Evolutionary conservation across 768 basidiomycete species (phyloP), one percentile per base, ranked within the genome.

Genomic region (Psilocybe azurescens): DNA sequence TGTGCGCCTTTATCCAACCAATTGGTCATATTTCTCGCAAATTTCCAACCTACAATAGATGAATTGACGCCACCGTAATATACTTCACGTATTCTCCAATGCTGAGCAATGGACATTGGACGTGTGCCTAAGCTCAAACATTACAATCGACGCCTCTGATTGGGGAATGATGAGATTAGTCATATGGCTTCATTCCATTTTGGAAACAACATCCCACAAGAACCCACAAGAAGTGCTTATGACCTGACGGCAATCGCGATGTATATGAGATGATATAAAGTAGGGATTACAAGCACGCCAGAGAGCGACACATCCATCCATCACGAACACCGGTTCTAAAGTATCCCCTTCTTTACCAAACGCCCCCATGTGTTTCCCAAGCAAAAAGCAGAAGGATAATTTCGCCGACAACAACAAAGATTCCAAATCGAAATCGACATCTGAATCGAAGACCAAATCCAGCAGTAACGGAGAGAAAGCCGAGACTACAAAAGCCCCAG

Each of bases 291-390:
- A 56, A 53, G 24, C 14, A 53, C 62, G 59, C 62, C 62, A 62
- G 62, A 14, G 44, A 61, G 24, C 36, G 24, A 38, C 48, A 38
- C 11, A 59, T 61, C 61, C 52, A 63, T 64, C 24, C 11, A 64
- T 56, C 52, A 49, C 38, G 32, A 54, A n/a, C 50, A 55, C 51
- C 50, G 41, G 32, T 18, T 48, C 29, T 41, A 56, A 28, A 24
- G 24, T 24, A 24, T 24, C 56, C 46, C 61, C 51, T 58, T 65
- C 63, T 52, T 55, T 56, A 38, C 61, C 48, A 33, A 56, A 51
- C 64, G 66, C 60, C 62, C 62, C 62, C 62, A 76, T 76, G 75
- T 76, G 75, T 64, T 76, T 76, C 72, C 73, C 73, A 59, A 74
- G 65, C 64, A 76, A 75, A 24, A 70, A 71, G 41, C 75, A 76